phyloP scores from a whole-genome alignment of 192 early-diverging fungal genomes.

The Umbelopsis vinacea region DNA sequence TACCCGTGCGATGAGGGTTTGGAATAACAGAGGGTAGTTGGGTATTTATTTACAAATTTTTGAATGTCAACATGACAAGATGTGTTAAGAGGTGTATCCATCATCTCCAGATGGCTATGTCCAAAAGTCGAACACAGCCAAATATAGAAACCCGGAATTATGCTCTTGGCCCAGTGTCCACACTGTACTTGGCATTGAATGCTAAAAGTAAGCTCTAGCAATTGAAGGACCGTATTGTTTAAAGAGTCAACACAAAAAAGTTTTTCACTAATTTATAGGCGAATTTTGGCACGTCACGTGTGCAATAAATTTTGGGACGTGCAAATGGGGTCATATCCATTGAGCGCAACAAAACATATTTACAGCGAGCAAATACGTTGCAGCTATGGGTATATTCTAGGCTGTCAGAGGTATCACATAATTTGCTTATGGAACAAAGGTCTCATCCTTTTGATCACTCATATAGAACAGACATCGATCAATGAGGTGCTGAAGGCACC shows the following conservation, averaged over 20 bases:
- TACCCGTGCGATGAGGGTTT: too few relatives aligned
- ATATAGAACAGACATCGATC: too few relatives aligned
- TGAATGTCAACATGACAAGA: neutral
- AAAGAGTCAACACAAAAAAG: neutral
- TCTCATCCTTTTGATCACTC: too few relatives aligned
- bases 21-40: too few relatives aligned
- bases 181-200: constrained; percentile 15
- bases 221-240: constrained; percentile 8
- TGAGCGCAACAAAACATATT: too few relatives aligned
- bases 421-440: too few relatives aligned
- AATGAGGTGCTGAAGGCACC: too few relatives aligned
- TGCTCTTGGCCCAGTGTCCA: constrained; percentile 25
- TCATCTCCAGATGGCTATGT: constrained; percentile 3
- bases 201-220: constrained; percentile 16
- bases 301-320: neutral
- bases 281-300: neutral
- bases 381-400: too few relatives aligned
- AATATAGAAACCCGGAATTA: constrained; percentile 17
- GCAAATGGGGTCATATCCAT: too few relatives aligned
- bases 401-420: too few relatives aligned
- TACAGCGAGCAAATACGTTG: too few relatives aligned
- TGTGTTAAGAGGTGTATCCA: constrained; percentile 3
- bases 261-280: neutral
- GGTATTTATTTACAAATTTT: neutral
- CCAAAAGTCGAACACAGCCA: neutral